Conservation (phyloP, 495 filamentous ascomycete species). For the Tricharina praecox region DNA sequence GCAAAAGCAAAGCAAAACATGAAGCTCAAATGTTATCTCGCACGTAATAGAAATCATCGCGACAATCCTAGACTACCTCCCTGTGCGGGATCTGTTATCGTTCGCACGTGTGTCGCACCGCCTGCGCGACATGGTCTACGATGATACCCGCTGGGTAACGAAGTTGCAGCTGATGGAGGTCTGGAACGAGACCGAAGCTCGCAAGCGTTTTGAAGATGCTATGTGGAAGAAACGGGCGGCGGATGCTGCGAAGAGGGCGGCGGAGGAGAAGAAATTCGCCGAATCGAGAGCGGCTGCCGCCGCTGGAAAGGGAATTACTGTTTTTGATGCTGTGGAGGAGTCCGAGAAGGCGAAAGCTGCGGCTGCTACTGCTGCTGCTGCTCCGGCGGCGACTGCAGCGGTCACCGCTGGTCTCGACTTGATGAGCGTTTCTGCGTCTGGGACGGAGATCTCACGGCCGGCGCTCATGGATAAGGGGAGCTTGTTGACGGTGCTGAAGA, state of each 20-base stretch:
- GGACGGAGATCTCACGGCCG: not conserved
- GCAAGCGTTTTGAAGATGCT: constrained; percentile 56
- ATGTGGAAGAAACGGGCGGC: constrained; percentile 50
- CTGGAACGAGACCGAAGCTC: constrained; percentile 82
- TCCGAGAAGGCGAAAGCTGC: constrained; percentile 25
- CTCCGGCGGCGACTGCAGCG: constrained; percentile 16
- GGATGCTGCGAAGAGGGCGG: constrained; percentile 36
- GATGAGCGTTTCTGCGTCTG: not conserved
- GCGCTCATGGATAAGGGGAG: constrained; percentile 38
- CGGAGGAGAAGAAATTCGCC: constrained; percentile 26
- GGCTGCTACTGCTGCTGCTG: not conserved
- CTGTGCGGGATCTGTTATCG: constrained; percentile 62
- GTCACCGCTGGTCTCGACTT: constrained; percentile 5
- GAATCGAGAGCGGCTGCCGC: constrained; percentile 7
- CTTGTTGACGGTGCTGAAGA: constrained; percentile 47
- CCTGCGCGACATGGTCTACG: constrained; percentile 96
- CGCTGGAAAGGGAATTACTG: constrained; percentile 30
- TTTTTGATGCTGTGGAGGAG: constrained; percentile 56
- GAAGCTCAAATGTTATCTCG: too few relatives aligned
- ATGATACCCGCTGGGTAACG: constrained; percentile 89
- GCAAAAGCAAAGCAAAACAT: too few relatives aligned
- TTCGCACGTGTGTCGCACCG: constrained; percentile 79
- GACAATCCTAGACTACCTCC: constrained; percentile 73
- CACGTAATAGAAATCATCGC: constrained; percentile 76
- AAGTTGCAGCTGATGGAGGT: constrained; percentile 67